Conservation (phyloP, 331 rosid species). For the Acacia concinna region DNA sequence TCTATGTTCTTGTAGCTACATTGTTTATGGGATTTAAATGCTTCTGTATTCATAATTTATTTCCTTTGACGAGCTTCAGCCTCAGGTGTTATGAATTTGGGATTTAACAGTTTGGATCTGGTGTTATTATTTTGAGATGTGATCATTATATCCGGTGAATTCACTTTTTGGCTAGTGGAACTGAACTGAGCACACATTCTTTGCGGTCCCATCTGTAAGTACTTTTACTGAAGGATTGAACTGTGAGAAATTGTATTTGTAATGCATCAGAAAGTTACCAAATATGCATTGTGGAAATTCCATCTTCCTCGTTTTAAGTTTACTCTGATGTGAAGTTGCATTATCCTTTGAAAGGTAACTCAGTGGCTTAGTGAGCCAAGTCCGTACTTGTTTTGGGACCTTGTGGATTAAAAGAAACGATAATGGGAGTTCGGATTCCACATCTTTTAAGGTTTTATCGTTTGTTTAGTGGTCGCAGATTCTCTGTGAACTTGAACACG, state of each 20-base stretch:
- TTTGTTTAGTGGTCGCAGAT: not conserved
- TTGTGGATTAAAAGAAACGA: not conserved
- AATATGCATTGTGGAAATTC: not conserved
- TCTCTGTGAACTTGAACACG: slow-evolving; percentile 6
- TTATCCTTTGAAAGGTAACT: not conserved
- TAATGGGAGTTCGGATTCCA: not conserved
- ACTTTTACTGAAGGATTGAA: not conserved
- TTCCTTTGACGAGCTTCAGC: slow-evolving; percentile 9
- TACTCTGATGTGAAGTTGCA: not conserved
- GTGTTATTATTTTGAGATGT: slow-evolving; percentile 3
- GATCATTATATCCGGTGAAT: not conserved
- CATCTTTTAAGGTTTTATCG: not conserved
- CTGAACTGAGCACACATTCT: not conserved
- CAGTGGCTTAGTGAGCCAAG: not conserved
- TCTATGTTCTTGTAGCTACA: slow-evolving; percentile 37
- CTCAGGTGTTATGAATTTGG: slow-evolving; percentile 6
- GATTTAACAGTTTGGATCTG: slow-evolving; percentile 3
- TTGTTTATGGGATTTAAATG: slow-evolving; percentile 24
- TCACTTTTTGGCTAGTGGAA: not conserved
- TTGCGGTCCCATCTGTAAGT: not conserved
- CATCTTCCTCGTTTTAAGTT: not conserved
- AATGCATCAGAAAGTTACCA: not conserved
- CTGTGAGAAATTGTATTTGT: not conserved
- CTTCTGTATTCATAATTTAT: slow-evolving; percentile 32
- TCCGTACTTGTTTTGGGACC: not conserved